Evolutionary conservation across 257 asterid genomes (phyloP).

Genomic region (Rauvolfia tetraphylla): DNA sequence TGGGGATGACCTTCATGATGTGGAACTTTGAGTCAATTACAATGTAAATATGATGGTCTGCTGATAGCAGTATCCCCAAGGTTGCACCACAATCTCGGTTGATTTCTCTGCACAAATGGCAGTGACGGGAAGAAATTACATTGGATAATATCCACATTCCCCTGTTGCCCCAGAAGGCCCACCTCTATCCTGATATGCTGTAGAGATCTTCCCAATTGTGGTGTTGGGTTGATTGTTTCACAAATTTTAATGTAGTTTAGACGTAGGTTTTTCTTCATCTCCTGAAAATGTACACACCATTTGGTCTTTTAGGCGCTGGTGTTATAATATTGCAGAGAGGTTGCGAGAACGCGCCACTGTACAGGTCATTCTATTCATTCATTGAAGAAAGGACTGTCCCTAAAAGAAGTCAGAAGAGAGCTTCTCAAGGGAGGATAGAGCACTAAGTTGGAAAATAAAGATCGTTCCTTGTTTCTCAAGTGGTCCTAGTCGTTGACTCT

Average conservation of each 20-base stretch:
- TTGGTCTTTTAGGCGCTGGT: constrained; percentile 16
- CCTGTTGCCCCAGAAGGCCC: neutral
- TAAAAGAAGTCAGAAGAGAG: constrained; percentile 18
- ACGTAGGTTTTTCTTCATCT: constrained; percentile 28
- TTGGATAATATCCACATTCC: neutral
- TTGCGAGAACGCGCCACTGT: constrained; percentile 30
- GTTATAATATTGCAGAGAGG: constrained; percentile 23
- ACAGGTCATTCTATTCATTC: constrained; percentile 56
- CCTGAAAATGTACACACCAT: constrained; percentile 14
- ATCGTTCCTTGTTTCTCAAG: neutral
- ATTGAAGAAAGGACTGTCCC: constrained; percentile 29
- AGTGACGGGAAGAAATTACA: constrained; percentile 14
- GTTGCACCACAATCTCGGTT: neutral
- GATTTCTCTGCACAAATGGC: constrained; percentile 19
- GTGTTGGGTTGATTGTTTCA: constrained; percentile 17
- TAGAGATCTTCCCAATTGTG: neutral
- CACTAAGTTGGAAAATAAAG: constrained; percentile 12
- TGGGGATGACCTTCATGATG: constrained; percentile 91
- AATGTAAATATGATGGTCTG: constrained; percentile 57
- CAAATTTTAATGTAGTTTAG: constrained; percentile 47
- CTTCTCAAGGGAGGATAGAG: constrained; percentile 7
- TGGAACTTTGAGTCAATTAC: constrained; percentile 60
- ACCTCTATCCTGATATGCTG: neutral
- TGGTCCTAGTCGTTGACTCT: too few relatives aligned
- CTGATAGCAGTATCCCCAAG: constrained; percentile 17